Evolutionary conservation across 768 basidiomycete genomes (phyloP).

Genomic region (Termitomyces sp.): DNA sequence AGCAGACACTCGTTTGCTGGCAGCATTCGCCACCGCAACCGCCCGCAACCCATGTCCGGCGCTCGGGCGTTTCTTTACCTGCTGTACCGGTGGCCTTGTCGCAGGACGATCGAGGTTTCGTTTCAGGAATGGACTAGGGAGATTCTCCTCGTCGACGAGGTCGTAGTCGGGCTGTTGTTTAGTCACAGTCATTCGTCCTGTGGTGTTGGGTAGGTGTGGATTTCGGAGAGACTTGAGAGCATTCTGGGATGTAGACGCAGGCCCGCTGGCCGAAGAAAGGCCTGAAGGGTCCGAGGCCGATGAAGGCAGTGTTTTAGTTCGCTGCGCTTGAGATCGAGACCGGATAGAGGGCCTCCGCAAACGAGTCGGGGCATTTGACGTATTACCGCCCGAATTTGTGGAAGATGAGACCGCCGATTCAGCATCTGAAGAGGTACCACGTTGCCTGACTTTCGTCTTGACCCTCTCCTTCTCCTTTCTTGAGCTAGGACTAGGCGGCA

Average conservation of each 20-base stretch:
- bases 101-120: conserved; percentile 26
- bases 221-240: conserved; percentile 39
- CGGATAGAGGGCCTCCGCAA: conserved; percentile 56
- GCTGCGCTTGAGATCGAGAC: conserved; percentile 26
- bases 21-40: conserved; percentile 57
- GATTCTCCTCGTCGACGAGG: conserved; percentile 74
- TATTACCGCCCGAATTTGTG: conserved; percentile 6
- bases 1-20: conserved; percentile 24
- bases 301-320: conserved; percentile 22
- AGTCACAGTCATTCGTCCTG: conserved; percentile 18
- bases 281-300: conserved; percentile 39
- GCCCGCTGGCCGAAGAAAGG: conserved; percentile 15
- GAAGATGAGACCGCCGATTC: conserved; percentile 20
- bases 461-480: conserved; percentile 38
- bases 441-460: conserved; percentile 17
- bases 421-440: conserved; percentile 14
- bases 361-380: conserved; percentile 33
- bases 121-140: conserved; percentile 82
- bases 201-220: conserved; percentile 31
- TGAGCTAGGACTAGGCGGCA: conserved; percentile 46
- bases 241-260: conserved; percentile 16
- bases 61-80: conserved; percentile 42
- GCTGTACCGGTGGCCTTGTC: conserved; percentile 5
- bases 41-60: conserved; percentile 53
- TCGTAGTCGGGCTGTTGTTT: conserved; percentile 51